Conservation (phyloP, 345 rosid species). For the Salix viminalis region DNA sequence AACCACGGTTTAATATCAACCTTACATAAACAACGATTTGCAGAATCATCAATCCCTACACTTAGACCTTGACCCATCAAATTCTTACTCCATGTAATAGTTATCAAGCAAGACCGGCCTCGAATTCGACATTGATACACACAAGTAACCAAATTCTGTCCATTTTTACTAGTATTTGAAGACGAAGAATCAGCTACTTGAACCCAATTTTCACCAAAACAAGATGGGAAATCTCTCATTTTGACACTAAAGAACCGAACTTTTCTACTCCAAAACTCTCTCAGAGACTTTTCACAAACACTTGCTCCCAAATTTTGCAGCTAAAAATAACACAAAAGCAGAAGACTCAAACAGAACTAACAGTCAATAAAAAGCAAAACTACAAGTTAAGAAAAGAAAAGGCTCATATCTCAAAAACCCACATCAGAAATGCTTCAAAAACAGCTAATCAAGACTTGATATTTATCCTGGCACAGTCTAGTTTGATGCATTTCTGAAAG, state of each 20-base stretch:
- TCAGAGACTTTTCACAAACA: conserved; percentile 33
- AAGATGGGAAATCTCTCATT: conserved; percentile 96
- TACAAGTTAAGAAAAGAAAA: conserved; percentile 4
- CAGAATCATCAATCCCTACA: conserved; percentile 66
- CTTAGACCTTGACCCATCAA: conserved; percentile 90
- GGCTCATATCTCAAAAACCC: conserved; percentile 32
- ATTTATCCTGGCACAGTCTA: conserved; percentile 25
- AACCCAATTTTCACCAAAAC: conserved; percentile 90
- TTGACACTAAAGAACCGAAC: conserved; percentile 18
- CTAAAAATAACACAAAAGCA: conserved; percentile 24
- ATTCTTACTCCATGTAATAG: conserved; percentile 77
- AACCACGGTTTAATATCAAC: conserved; percentile 93
- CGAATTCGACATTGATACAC: conserved; percentile 67
- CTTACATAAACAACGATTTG: conserved; percentile 76
- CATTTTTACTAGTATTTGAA: conserved; percentile 49
- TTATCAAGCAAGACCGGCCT: conserved; percentile 64
- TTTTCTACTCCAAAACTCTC: conserved; percentile 19
- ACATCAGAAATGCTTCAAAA: conserved; percentile 29
- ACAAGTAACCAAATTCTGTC: conserved; percentile 73
- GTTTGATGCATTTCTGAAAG: conserved; percentile 15
- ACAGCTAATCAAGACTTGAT: conserved; percentile 21
- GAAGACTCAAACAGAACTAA: conserved; percentile 7
- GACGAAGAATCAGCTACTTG: conserved; percentile 81
- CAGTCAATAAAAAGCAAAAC: neutral
- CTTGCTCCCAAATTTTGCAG: conserved; percentile 22